phyloP scores from a whole-genome alignment of 2,329 filamentous ascomycete genomes.

The Epichloe sibirici region DNA sequence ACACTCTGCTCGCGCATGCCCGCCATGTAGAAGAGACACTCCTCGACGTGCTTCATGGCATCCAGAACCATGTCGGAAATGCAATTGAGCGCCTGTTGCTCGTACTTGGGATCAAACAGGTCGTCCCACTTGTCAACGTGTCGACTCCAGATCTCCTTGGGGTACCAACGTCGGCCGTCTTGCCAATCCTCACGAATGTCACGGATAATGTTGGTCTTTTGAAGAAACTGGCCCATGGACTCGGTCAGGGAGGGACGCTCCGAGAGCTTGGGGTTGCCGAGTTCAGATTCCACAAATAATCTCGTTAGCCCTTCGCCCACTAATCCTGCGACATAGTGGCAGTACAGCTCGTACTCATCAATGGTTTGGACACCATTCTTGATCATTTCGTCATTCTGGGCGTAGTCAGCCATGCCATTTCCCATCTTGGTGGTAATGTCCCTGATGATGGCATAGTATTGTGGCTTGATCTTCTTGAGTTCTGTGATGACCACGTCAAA shows the following conservation, averaged over 20 bases:
- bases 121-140: constrained; percentile 84
- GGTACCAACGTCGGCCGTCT: constrained; percentile 86
- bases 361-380: constrained; percentile 69
- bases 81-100: constrained; percentile 67
- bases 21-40: constrained; percentile 96
- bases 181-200: constrained; percentile 84
- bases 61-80: constrained; percentile 91
- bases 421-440: constrained; percentile 94
- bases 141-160: constrained; percentile 93
- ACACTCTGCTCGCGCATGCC: constrained; percentile 91
- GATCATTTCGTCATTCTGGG: constrained; percentile 69
- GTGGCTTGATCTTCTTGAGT: constrained; percentile 76
- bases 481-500: constrained; percentile 81
- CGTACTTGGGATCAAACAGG: constrained; percentile 71
- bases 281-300: constrained; percentile 74
- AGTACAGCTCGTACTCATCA: constrained; percentile 90
- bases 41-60: constrained; percentile 73
- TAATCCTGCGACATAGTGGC: constrained; percentile 96
- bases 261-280: constrained; percentile 75
- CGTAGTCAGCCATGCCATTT: constrained; percentile 97
- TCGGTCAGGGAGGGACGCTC: constrained; percentile 72
- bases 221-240: constrained; percentile 93
- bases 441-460: constrained; percentile 76
- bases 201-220: constrained; percentile 98
- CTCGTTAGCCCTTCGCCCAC: constrained; percentile 88